Percentiles rank a stretch among this genome's conserved stretches.
Conservation (phyloP, 305 asterid genomes). For the Caryopteris hybrid region DNA sequence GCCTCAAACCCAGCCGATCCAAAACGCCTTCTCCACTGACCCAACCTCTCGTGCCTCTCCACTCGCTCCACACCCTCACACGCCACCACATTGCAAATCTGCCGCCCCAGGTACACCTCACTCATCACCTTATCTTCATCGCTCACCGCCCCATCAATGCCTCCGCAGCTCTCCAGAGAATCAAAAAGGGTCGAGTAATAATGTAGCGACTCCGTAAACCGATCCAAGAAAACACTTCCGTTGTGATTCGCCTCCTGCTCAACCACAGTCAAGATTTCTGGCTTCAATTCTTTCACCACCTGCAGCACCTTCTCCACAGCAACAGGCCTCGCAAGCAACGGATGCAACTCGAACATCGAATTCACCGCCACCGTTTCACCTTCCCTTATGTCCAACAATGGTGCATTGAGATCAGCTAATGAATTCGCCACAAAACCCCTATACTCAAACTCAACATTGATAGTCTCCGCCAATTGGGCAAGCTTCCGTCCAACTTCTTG, state of each 20-base stretch:
- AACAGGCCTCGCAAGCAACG: constrained; percentile 55
- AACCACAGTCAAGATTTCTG: constrained; percentile 69
- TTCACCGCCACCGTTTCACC: constrained; percentile 78
- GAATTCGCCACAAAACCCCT: constrained; percentile 65
- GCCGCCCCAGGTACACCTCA: constrained; percentile 79
- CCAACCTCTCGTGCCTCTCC: constrained; percentile 84
- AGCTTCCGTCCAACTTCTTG: constrained; percentile 72
- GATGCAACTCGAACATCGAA: constrained; percentile 82
- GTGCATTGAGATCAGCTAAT: constrained; percentile 63
- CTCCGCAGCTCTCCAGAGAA: constrained; percentile 64
- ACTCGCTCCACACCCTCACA: constrained; percentile 87
- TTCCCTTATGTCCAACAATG: constrained; percentile 63
- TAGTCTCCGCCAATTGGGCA: constrained; percentile 62
- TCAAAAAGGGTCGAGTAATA: constrained; percentile 89
- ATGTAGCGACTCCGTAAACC: constrained; percentile 74
- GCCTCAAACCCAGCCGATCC: constrained; percentile 44
- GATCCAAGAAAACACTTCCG: constrained; percentile 63
- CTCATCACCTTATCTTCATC: constrained; percentile 82
- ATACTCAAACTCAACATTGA: constrained; percentile 67
- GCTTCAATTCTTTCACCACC: constrained; percentile 51
- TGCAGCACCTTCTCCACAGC: constrained; percentile 60
- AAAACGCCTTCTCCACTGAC: constrained; percentile 64
- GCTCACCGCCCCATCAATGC: constrained; percentile 31
- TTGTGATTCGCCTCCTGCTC: constrained; percentile 92
- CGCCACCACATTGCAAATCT: constrained; percentile 89